These are phyloP conservation scores for Eimeria acervulina DNA, from an alignment of 169 alveolate species.

Conservation along the genomic window DNA sequence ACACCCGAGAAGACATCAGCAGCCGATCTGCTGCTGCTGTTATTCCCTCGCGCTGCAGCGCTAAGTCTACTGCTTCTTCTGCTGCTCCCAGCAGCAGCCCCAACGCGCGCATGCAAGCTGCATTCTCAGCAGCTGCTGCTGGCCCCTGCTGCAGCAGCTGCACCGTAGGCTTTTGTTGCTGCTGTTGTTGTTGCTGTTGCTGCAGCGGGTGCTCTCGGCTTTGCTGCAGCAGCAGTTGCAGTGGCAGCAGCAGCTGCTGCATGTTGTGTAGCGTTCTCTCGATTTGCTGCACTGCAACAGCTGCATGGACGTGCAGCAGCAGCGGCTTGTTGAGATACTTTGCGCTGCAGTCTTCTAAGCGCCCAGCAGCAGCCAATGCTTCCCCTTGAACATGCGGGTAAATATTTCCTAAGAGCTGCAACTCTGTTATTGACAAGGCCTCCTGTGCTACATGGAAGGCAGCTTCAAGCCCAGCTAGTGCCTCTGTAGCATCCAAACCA, in stretches of 20 bases:
- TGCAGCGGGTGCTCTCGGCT: too few relatives aligned
- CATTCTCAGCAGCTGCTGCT: not conserved
- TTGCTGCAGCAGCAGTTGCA: too few relatives aligned
- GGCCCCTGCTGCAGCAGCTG: not conserved
- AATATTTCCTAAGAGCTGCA: conserved; percentile 27
- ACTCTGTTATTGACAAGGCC: conserved; percentile 12
- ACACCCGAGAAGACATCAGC: conserved; percentile 30
- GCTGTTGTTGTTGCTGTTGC: not conserved
- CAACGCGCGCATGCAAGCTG: conserved; percentile 44
- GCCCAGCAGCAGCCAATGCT: not conserved
- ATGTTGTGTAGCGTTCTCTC: not conserved
- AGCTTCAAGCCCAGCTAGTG: not conserved
- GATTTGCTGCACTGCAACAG: not conserved
- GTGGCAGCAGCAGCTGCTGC: too few relatives aligned
- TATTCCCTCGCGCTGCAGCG: conserved; percentile 10
- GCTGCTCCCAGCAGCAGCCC: conserved; percentile 24
- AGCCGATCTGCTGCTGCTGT: not conserved
- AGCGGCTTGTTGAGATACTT: not conserved
- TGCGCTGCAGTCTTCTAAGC: not conserved
- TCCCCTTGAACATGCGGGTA: conserved; percentile 23
- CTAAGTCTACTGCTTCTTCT: conserved; percentile 6
- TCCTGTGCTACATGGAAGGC: not conserved
- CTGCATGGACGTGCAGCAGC: conserved; percentile 38
- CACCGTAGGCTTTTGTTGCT: not conserved
- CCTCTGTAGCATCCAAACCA: not conserved